Conservation (phyloP, 441 rosid species). For the Adansonia rubrostipa region DNA sequence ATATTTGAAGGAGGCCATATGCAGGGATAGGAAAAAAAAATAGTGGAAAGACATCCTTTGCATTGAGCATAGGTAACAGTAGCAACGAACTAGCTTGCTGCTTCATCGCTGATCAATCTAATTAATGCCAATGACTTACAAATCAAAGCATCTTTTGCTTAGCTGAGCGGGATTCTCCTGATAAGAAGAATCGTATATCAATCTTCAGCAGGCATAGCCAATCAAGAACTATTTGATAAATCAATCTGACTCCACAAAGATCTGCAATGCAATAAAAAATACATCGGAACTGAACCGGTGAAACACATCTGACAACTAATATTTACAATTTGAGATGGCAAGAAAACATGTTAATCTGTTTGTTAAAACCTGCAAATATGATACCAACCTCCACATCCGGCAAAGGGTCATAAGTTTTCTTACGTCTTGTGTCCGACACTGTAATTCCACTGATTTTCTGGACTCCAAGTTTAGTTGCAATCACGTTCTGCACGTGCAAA, state of each 20-base stretch:
- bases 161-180: neutral
- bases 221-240: neutral
- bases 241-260: conserved; percentile 62
- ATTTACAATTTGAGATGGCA: neutral
- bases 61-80: neutral
- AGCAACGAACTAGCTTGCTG: neutral
- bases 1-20: neutral
- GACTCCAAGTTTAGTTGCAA: conserved; percentile 86
- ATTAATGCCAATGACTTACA: neutral
- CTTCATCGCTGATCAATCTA: neutral
- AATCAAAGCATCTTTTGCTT: conserved; percentile 19
- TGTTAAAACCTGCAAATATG: neutral
- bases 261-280: conserved; percentile 44
- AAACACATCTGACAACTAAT: neutral
- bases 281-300: neutral
- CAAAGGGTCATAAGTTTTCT: conserved; percentile 68
- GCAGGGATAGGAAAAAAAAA: no score
- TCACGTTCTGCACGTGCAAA: conserved; percentile 66
- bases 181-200: neutral
- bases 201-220: conserved; percentile 20
- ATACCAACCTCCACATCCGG: conserved; percentile 83
- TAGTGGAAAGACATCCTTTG: neutral
- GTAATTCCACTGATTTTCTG: conserved; percentile 82
- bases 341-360: conserved; percentile 4
- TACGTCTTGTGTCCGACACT: conserved; percentile 70